phyloP scores from a whole-genome alignment of 1,284 basidiomycete genomes.

The Sanghuangporus baumii region DNA sequence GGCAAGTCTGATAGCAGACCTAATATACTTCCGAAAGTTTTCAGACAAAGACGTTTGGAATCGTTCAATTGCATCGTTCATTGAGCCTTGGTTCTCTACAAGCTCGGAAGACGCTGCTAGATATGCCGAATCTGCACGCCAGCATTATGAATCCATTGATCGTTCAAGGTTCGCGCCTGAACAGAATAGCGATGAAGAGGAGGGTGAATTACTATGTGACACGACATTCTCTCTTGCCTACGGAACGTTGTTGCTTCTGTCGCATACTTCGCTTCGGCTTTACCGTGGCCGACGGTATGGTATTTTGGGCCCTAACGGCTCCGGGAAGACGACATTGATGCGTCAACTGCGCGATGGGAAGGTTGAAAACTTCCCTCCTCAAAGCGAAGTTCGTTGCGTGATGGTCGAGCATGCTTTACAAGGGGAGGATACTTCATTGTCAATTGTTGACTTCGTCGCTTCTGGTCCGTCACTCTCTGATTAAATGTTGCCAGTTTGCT shows the following conservation, averaged over 20 bases:
- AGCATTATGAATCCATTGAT: slow-evolving; percentile 76
- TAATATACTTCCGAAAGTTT: slow-evolving; percentile 68
- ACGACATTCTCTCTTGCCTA: slow-evolving; percentile 96
- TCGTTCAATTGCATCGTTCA: slow-evolving; percentile 65
- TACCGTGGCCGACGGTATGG: slow-evolving; percentile 92
- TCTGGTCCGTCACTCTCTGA: slow-evolving; percentile 46
- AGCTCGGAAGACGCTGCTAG: slow-evolving; percentile 38
- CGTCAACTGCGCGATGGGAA: slow-evolving; percentile 93
- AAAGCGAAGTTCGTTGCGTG: slow-evolving; percentile 78
- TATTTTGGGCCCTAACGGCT: slow-evolving; percentile 93
- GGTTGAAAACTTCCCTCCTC: slow-evolving; percentile 94
- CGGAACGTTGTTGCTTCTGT: slow-evolving; percentile 90
- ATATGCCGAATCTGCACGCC: slow-evolving; percentile 62
- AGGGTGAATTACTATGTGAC: slow-evolving; percentile 86
- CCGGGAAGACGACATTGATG: slow-evolving; percentile 95
- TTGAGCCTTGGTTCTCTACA: slow-evolving; percentile 57
- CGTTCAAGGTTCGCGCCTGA: slow-evolving; percentile 52
- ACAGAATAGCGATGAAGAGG: slow-evolving; percentile 50
- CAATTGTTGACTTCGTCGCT: slow-evolving; percentile 86
- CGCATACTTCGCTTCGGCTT: slow-evolving; percentile 90
- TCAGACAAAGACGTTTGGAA: slow-evolving; percentile 64
- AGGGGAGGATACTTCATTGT: slow-evolving; percentile 80
- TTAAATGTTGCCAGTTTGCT: background rate
- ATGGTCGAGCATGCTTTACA: slow-evolving; percentile 97
- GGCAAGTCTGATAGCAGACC: slow-evolving; percentile 71